Evolutionary conservation across 2,329 filamentous ascomycete species (phyloP), one percentile per base, ranked within the genome.

Genomic region (Xylaria sp.): DNA sequence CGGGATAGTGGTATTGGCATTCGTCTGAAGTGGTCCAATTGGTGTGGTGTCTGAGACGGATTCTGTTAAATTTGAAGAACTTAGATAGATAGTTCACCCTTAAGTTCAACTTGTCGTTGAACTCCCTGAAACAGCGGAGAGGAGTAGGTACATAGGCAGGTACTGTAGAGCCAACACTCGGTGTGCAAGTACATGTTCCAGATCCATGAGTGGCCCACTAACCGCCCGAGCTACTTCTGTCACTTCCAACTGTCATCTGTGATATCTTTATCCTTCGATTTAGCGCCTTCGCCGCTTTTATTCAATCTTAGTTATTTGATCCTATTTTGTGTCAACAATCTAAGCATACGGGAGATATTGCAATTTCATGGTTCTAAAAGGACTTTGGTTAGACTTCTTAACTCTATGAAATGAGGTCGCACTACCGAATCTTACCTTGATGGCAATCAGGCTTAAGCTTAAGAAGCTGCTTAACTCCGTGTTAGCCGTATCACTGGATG

Each of bases 151-250:
- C n/a, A n/a, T n/a, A 20, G 10, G 7, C 18, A 63, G 41, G 60
- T 63, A 60, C 53, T 30, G 6, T n/a, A 23, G 30, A 15, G 53
- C 48, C 23, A 46, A 57, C n/a, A 58, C 36, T 60, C 32, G 59
- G 52, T 56, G 59, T 52, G 30, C 8, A 30, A 18, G 62, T 61
- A 63, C 46, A 34, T 36, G 7, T 53, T 53, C 55, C 23, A 32
- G 30, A 41, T 12, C 46, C 63, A 55, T 60, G 52, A 71, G 62
- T 71, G 70, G 70, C 52, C 62, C 41, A 61, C 57, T 71, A 72
- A 60, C 69, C 70, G 70, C 70, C 64, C 28, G 52, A 56, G 52
- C 61, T 64, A 56, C 36, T 45, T 28, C 53, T 18, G 8, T 39
- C 23, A 41, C 32, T 57, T 41, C 53, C 4, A 10, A 15, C 23